A percentile compares a stretch with the other conserved stretches of the same genome.
phyloP scores from a whole-genome alignment of 192 early-diverging fungal species.

The Coemansia reversa region DNA sequence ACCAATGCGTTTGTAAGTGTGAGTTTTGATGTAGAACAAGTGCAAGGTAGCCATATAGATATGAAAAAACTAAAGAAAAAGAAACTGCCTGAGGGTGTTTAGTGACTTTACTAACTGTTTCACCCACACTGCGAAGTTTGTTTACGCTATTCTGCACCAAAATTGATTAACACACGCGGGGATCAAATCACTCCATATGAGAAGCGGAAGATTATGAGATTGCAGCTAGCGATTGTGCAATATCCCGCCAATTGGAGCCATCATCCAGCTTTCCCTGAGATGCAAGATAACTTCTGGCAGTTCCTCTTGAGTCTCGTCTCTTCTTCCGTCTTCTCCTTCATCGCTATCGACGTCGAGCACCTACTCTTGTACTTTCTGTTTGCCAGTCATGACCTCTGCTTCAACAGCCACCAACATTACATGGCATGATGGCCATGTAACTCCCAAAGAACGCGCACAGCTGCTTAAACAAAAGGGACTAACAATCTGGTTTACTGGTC shows the following conservation, averaged over 20 bases:
- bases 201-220: neutral
- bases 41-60: too few species aligned
- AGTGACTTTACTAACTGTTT: too few species aligned
- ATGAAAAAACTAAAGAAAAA: too few species aligned
- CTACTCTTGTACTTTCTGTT: neutral
- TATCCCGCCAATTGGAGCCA: slow-evolving; percentile 17
- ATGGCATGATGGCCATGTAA: slow-evolving; percentile 80
- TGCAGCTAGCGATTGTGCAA: neutral
- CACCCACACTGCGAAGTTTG: too few species aligned
- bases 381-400: slow-evolving; percentile 1
- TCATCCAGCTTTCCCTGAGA: neutral
- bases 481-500: slow-evolving; percentile 93
- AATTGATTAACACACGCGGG: neutral
- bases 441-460: slow-evolving; percentile 68
- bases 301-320: too few species aligned
- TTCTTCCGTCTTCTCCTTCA: too few species aligned
- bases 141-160: too few species aligned
- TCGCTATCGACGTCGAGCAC: neutral
- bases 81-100: too few species aligned
- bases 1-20: too few species aligned
- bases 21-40: too few species aligned
- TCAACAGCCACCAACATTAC: slow-evolving; percentile 79
- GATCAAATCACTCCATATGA: neutral
- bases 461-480: slow-evolving; percentile 69
- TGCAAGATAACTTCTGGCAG: too few species aligned